Conservation (phyloP, 73 alveolate species). For the Tetrahymena thermophila region DNA sequence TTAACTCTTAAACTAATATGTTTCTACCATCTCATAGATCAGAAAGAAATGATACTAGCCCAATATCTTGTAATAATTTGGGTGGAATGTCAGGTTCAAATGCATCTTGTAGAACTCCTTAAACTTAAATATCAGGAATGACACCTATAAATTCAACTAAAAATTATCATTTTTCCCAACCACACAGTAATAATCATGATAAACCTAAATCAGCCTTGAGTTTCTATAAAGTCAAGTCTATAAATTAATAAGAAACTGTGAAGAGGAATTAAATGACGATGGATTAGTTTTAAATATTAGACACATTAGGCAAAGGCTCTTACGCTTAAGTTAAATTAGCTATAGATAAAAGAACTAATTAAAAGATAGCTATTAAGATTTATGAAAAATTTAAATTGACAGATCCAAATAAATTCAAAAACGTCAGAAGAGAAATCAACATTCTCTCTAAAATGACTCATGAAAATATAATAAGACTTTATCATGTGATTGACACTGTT, state of each 20-base stretch:
- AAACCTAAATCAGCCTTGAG: neutral
- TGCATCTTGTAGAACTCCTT: neutral
- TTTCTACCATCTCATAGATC: neutral
- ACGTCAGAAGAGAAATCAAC: constrained; percentile 78
- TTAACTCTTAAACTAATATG: neutral
- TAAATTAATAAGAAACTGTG: neutral
- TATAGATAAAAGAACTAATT: neutral
- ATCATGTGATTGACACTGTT: constrained; percentile 72
- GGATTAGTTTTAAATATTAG: neutral
- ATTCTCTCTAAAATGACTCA: constrained; percentile 73
- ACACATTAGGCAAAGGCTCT: constrained; percentile 34
- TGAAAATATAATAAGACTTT: constrained; percentile 72
- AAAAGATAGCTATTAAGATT: constrained; percentile 57
- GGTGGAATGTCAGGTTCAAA: neutral
- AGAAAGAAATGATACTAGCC: neutral
- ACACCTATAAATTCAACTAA: neutral
- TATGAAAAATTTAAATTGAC: constrained; percentile 76
- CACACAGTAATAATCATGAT: neutral
- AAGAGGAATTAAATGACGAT: neutral
- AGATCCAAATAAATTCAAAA: constrained; percentile 72
- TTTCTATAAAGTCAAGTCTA: neutral
- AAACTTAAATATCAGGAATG: neutral
- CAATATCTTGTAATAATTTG: neutral
- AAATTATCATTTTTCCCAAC: neutral
- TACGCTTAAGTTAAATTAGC: constrained; percentile 46